Base-by-base conservation (phyloP, 805 yeast genomes). In the Monosporozyma yasuniensis region DNA sequence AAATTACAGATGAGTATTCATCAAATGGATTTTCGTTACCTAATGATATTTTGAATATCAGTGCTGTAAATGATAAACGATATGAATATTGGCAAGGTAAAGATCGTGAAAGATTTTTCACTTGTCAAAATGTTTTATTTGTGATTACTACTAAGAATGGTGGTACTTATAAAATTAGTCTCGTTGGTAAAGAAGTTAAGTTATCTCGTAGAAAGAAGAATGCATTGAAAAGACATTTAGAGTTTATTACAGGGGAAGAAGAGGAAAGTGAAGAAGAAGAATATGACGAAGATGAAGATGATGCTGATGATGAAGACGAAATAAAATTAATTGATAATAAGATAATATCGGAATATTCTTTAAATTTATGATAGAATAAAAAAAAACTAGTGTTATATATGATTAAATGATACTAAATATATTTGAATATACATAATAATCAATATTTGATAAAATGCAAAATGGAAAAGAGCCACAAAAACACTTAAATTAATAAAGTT, bases 401-500 rank as follows among this genome's bases (percentile, higher is more conserved):
- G 21, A 19, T 30, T 44, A 30, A 3, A 32, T 44, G 39, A 21
- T 14, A n/a, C n/a, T n/a, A n/a, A 21, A 19, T 32, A 44, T 44
- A 21, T 32, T 30, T 30, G 32, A 32, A 19, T 30, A 28, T 28
- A 35, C 30, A 35, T 28, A 42, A 7, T n/a, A 4, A 42, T 28
- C 45, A 32, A 8, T 7, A 25, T 35, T 14, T 38, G 21, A 7
- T 30, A 27, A 41, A 34, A 21, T 38, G 35, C 44, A 38, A 41
- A 44, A 21, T 44, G 22, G 42, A 47, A 46, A 32, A n/a, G 7
- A n/a, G 16, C 42, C n/a, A n/a, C n/a, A n/a, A n/a, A n/a, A n/a
- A n/a, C 34, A 43, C 50, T 58, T 83, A 90, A 69, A 93, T 93
- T 72, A 93, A 81, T 71, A 93, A 81, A 63, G 96, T 87, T 79